Base-by-base conservation (phyloP, 129 eudicot genomes). In the Lonicera japonica region DNA sequence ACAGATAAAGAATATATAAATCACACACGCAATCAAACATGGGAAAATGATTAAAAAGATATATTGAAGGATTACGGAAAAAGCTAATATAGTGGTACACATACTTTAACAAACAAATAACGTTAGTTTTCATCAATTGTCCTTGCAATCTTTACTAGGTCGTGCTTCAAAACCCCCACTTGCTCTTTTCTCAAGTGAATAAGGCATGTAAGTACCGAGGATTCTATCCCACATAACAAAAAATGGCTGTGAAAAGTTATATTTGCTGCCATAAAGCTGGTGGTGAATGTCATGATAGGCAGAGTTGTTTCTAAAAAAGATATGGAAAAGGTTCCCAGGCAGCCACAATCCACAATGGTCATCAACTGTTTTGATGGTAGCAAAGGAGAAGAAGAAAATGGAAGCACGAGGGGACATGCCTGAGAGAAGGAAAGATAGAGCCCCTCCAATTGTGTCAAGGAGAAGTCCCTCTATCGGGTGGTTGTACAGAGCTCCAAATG, bases 271-370 rank as follows among this genome's bases (percentile, higher is more conserved):
- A 75, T 83, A 86, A 21, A 81, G 95, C 72, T 90, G 97, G 52
- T 90, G 97, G 73, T 90, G 97, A 46, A 90, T 75, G 68, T 90
- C 97, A 60, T 90, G 97, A 70, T 90, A 90, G 16, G 97, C 97
- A 17, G 94, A 80, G 73, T 90, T 90, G 65, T 90, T 90, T 59
- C 70, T 55, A 65, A 90, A 90, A 52, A 90, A 68, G 25, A 86
- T n/a, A 55, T 90, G 97, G 75, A 90, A 90, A 34, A 77, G 89
- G 70, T 90, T 90, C 50, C 97, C 89, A 10, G 95, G 95, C 24
- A 90, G 78, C 97, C 87, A 81, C 29, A 90, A 71, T 29, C 97
- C 97, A 50, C 97, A 90, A 65, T 90, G 97, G 63, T 90, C 97
- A 48, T 90, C 97, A 43, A 90, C 94, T 5, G 95, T 90, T 69